Conservation (phyloP, 169 alveolate species). For the Plasmodium reichenowi region DNA sequence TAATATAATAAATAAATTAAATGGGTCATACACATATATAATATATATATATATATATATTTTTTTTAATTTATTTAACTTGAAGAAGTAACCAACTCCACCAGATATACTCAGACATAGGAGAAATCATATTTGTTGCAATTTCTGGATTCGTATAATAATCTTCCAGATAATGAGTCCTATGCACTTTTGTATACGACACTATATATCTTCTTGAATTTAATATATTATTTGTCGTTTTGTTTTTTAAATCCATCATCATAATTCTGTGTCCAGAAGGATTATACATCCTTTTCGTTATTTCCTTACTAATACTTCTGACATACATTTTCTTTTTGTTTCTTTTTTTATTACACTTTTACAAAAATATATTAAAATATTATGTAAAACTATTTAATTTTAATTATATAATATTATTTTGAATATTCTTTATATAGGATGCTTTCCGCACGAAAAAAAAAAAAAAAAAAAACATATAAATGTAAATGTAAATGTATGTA, state of each 20-base stretch:
- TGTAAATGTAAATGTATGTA: no score
- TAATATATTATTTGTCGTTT: not conserved
- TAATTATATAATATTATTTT: no score
- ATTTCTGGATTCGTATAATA: constrained; percentile 78
- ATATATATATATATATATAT: no score
- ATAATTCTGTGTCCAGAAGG: not conserved
- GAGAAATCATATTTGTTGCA: constrained; percentile 82
- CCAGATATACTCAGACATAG: constrained; percentile 83
- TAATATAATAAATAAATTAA: not conserved
- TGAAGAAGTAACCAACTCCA: constrained; percentile 77
- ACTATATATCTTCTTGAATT: constrained; percentile 19
- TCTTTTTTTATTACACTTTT: no score
- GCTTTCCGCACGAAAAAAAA: no score
- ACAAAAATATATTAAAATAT: no score
- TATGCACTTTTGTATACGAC: constrained; percentile 38
- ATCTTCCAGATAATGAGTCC: constrained; percentile 80
- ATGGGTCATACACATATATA: no score
- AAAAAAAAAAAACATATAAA: no score
- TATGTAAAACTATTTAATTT: no score
- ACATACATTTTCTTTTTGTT: constrained; percentile 12
- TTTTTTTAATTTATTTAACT: constrained; percentile 16
- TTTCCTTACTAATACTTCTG: constrained; percentile 24
- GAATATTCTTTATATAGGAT: no score
- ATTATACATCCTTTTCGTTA: constrained; percentile 11
- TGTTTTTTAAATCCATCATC: constrained; percentile 11